phyloP scores from a whole-genome alignment of 2,329 filamentous ascomycete genomes.

The Arthrobotrys entomopaga region DNA sequence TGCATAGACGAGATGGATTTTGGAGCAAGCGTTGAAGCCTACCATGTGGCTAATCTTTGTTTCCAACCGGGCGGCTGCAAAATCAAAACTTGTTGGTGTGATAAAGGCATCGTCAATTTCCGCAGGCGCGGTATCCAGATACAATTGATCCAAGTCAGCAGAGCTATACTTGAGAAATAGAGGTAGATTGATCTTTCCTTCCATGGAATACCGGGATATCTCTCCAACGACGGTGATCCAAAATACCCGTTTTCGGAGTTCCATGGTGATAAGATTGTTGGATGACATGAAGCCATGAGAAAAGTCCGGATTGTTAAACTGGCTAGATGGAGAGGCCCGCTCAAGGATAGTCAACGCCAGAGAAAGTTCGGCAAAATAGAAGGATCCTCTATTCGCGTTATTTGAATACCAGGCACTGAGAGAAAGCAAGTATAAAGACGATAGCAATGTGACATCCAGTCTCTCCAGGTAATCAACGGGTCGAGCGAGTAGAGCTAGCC shows the following conservation, averaged over 20 bases:
- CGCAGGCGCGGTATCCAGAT: constrained; percentile 42
- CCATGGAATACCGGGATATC: constrained; percentile 54
- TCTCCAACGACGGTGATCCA: constrained; percentile 54
- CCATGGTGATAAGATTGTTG: constrained; percentile 49
- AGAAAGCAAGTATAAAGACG: constrained; percentile 50
- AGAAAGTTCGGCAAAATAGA: constrained; percentile 51
- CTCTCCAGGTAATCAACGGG: constrained; percentile 53
- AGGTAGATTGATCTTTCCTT: constrained; percentile 49
- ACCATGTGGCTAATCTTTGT: constrained; percentile 41
- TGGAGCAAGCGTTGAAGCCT: constrained; percentile 55
- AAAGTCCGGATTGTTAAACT: constrained; percentile 54
- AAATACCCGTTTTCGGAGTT: constrained; percentile 53
- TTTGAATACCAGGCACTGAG: constrained; percentile 52
- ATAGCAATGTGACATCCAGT: constrained; percentile 42
- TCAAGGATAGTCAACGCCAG: constrained; percentile 50
- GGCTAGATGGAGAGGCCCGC: constrained; percentile 45
- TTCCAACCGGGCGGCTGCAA: constrained; percentile 40
- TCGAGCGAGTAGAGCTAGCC: constrained; percentile 42
- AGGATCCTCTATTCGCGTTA: constrained; percentile 40
- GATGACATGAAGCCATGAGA: constrained; percentile 53
- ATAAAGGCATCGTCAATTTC: constrained; percentile 52
- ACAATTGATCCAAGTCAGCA: constrained; percentile 43
- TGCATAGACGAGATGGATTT: constrained; percentile 52
- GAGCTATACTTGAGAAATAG: constrained; percentile 53
- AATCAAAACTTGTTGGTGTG: constrained; percentile 47